phyloP scores from a whole-genome alignment of 108 stramenopile species.

The Cyclotella cryptica region DNA sequence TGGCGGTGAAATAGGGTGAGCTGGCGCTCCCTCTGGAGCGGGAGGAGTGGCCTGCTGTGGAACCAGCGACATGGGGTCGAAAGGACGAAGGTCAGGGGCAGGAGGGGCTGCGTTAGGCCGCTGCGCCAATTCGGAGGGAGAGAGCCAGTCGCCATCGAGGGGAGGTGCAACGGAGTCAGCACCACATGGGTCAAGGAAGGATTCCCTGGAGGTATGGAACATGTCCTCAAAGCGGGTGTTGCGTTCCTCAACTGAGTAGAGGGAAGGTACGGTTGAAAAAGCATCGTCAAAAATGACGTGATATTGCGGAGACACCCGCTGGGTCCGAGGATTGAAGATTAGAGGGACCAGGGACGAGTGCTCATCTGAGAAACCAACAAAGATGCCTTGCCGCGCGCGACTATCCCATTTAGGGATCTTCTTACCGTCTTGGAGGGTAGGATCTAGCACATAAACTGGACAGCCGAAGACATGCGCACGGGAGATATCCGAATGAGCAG shows the following conservation, averaged over 20 bases:
- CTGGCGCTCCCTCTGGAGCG: too few relatives aligned
- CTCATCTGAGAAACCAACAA: conserved; percentile 8
- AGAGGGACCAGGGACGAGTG: conserved; percentile 45
- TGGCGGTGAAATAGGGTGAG: too few relatives aligned
- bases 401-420: conserved; percentile 65
- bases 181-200: too few relatives aligned
- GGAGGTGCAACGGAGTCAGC: too few relatives aligned
- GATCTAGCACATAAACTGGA: conserved; percentile 64
- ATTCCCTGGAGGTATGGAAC: too few relatives aligned
- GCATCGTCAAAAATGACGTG: conserved; percentile 60
- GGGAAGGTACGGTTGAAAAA: conserved; percentile 38
- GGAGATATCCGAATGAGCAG: conserved; percentile 11
- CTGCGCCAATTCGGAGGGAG: too few relatives aligned
- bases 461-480: conserved; percentile 58
- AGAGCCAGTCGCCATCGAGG: too few relatives aligned
- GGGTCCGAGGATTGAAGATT: conserved; percentile 41
- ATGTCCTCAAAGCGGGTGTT: neutral
- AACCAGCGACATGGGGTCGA: too few relatives aligned
- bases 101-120: too few relatives aligned
- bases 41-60: too few relatives aligned
- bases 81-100: too few relatives aligned
- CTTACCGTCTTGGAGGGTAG: conserved; percentile 66
- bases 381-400: conserved; percentile 40
- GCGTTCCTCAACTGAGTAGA: neutral
- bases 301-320: conserved; percentile 48